A percentile compares a stretch with the other conserved stretches of the same genome.
phyloP scores from a whole-genome alignment of 2,329 filamentous ascomycete species.

The Lasiodiplodia theobromae region DNA sequence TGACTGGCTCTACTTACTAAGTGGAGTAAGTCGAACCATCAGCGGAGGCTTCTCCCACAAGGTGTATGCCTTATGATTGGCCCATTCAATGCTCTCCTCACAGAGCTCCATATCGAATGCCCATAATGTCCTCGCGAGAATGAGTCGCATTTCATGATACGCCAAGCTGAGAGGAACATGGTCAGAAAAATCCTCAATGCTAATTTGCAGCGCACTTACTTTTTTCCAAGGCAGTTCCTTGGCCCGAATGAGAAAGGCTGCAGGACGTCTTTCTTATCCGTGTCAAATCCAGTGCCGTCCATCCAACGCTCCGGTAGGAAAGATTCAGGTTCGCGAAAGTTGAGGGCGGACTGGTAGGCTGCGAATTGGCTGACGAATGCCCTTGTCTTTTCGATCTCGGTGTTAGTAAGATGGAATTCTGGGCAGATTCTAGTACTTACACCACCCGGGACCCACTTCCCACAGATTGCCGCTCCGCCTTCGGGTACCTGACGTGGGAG shows the following conservation, averaged over 20 bases:
- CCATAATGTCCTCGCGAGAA: conserved; percentile 49
- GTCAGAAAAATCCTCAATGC: neutral
- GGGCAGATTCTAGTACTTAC: conserved; percentile 31
- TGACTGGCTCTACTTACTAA: neutral
- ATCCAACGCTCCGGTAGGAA: conserved; percentile 47
- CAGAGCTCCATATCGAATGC: conserved; percentile 48
- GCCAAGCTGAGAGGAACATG: conserved; percentile 39
- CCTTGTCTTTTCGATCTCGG: neutral
- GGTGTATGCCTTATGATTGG: conserved; percentile 40
- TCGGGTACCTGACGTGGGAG: conserved; percentile 39
- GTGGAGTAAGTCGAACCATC: conserved; percentile 37
- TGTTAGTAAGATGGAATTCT: neutral
- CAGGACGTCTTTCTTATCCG: conserved; percentile 36
- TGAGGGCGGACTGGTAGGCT: conserved; percentile 38
- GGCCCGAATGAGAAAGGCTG: conserved; percentile 41
- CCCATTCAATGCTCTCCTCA: conserved; percentile 48
- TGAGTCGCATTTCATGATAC: conserved; percentile 47
- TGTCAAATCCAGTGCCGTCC: conserved; percentile 35
- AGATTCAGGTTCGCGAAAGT: conserved; percentile 38
- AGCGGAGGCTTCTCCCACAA: conserved; percentile 44
- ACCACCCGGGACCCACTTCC: conserved; percentile 35
- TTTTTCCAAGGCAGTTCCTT: conserved; percentile 44
- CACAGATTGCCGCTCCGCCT: conserved; percentile 36
- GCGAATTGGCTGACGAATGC: conserved; percentile 31
- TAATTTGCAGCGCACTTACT: conserved; percentile 37